Evolutionary conservation across 2,329 filamentous ascomycete genomes (phyloP), one percentile per base, ranked within the genome.

Genomic region (Zopfia rhizophila): DNA sequence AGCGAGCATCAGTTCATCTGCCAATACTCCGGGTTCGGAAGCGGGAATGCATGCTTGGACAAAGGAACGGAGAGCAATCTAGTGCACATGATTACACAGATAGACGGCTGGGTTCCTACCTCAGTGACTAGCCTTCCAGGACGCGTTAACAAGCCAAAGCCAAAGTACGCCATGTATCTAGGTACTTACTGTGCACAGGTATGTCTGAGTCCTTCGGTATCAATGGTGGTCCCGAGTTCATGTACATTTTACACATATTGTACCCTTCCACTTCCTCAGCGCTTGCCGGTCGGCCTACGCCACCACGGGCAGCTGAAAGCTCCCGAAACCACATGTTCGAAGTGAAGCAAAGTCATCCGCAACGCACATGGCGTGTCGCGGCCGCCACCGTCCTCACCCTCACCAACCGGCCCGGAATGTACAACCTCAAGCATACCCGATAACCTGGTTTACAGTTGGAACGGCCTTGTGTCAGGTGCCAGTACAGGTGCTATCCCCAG

Each of bases 401-500:
- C 14, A 45, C 37, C 56, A 48, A 48, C 56, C 58, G 47, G 54
- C 51, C 36, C 48, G 30, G 45, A 53, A 48, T 21, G 64, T 68
- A 58, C 55, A 47, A 69, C 67, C 55, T 51, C 52, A 60, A 48
- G 23, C 53, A 48, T 38, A 56, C 59, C 68, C 68, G 56, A 55
- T 48, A 60, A 70, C 68, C 68, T 53, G 68, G 68, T 67, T 55
- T 53, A 25, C 48, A 39, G 54, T 39, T 42, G 44, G 28, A 67
- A 64, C 60, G 58, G 63, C 57, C 56, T 62, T 60, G 58, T 67
- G 62, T 61, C 48, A 67, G 58, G 61, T 63, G 61, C 55, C 50
- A 61, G 38, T 61, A 53, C 61, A 64, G 64, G 60, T 43, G 50
- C 48, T 58, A 58, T 63, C 49, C 50, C 36, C 36, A 14, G 10